phyloP scores from a whole-genome alignment of 495 filamentous ascomycete species.

The Pyrenula massariospora region DNA sequence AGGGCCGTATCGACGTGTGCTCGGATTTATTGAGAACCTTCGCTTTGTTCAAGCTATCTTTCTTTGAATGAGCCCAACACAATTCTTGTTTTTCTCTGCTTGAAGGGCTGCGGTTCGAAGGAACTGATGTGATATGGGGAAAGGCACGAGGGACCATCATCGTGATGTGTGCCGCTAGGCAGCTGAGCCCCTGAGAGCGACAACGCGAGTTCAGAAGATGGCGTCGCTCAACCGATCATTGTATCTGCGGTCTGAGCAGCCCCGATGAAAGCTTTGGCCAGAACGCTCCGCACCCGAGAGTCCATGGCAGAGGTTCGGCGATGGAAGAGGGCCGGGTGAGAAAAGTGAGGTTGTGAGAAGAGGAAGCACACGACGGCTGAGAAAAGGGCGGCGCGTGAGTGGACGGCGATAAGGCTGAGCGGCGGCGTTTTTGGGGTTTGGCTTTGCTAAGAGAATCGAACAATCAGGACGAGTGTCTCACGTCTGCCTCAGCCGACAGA shows the following conservation, averaged over 20 bases:
- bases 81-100: constrained; percentile 5
- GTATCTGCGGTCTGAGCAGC: background rate
- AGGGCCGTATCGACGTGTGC: constrained; percentile 2
- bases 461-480: too few species aligned
- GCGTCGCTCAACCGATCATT: background rate
- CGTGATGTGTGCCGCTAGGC: constrained; percentile 1
- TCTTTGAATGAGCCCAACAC: background rate
- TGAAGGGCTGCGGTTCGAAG: constrained; percentile 12
- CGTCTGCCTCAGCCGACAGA: too few species aligned
- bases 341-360: background rate
- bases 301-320: background rate
- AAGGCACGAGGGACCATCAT: constrained; percentile 40
- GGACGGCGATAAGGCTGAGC: background rate
- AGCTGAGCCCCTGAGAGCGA: background rate
- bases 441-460: too few species aligned
- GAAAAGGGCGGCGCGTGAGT: too few species aligned
- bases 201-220: too few species aligned
- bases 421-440: background rate
- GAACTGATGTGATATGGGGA: constrained; percentile 20
- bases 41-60: constrained; percentile 1
- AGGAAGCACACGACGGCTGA: background rate
- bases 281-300: background rate
- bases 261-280: background rate
- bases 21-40: constrained; percentile 4
- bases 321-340: background rate